Evolutionary conservation across 139 green algal species (phyloP), one percentile per base, ranked within the genome.

Genomic region (Chlamydomonas schloesseri): DNA sequence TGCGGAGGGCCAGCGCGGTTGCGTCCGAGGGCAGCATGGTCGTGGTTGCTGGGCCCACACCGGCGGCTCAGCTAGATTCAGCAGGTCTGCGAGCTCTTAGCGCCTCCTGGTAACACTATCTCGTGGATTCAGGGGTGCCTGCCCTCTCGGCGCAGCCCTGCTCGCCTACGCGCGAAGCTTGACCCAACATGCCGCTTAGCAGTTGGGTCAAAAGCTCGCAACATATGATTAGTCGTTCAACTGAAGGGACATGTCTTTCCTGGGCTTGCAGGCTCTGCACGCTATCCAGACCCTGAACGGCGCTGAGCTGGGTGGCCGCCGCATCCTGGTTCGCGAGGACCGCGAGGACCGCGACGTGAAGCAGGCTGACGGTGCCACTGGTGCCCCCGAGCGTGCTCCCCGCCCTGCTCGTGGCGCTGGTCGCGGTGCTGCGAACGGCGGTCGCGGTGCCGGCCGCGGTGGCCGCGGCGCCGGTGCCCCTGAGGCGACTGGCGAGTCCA

Each of bases 331-430:
- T 17, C 90, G 97, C 46, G 97, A 99, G 89, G 97, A 99, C 91
- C 89, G 97, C 42, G 97, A 99, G 92, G 97, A 99, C 89, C 91
- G 96, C 50, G 97, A 99, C 82, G 93, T 98, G 21, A 98, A 98
- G 96, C 92, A 96, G 86, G 96, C 81, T 9, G 87, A 89, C 21
- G 88, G 88, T n/a, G 64, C 57, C 20, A 55, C 68, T 18, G n/a
- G 23, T 14, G 71, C 65, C 1, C 81, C 50, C 24, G 73, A 65
- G 18, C 73, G 87, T 33, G 81, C 87, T 15, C 81, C 81, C 23
- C 81, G 87, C 26, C 24, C 50, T 6, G 64, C n/a, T 33, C 60
- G 79, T 33, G 86, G 86, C 34, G 79, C 70, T 67, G 71, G 79
- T 33, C 67, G 79, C n/a, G 73, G n/a, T 1, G 34, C 65, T 13